phyloP scores from a whole-genome alignment of 768 basidiomycete species.

The Podaxis carcinomalis region DNA sequence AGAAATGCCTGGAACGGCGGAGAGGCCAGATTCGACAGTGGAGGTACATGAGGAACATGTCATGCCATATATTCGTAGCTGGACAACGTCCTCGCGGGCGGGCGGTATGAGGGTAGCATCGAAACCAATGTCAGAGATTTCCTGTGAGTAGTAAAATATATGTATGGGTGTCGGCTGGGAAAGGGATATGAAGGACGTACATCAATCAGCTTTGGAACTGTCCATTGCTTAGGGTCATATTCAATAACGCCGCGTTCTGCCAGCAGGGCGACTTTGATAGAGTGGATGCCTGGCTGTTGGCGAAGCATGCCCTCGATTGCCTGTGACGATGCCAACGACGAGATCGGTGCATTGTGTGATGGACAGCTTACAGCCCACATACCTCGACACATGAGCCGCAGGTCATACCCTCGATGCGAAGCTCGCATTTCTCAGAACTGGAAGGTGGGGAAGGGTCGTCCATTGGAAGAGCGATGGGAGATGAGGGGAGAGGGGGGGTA shows the following conservation, averaged over 20 bases:
- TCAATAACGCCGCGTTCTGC: slow-evolving; percentile 92
- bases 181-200: slow-evolving; percentile 36
- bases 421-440: slow-evolving; percentile 57
- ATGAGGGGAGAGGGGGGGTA: slow-evolving; percentile 2
- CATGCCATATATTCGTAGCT: slow-evolving; percentile 87
- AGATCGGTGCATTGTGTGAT: not conserved
- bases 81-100: slow-evolving; percentile 59
- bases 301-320: slow-evolving; percentile 83
- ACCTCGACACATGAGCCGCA: slow-evolving; percentile 89
- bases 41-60: slow-evolving; percentile 80
- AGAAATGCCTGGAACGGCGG: slow-evolving; percentile 66
- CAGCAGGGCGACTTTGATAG: slow-evolving; percentile 92
- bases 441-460: slow-evolving; percentile 21
- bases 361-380: slow-evolving; percentile 17
- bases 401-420: slow-evolving; percentile 87
- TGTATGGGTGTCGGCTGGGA: slow-evolving; percentile 1
- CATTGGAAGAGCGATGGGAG: slow-evolving; percentile 15
- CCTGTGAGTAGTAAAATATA: slow-evolving; percentile 38
- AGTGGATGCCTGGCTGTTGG: slow-evolving; percentile 83
- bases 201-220: slow-evolving; percentile 68
- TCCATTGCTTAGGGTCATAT: slow-evolving; percentile 84
- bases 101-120: slow-evolving; percentile 77
- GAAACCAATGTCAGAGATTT: slow-evolving; percentile 92
- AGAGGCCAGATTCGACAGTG: slow-evolving; percentile 69
- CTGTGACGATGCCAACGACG: slow-evolving; percentile 28